Evolutionary conservation across 305 asterid genomes (phyloP).

Genomic region (Ilex paraguariensis): DNA sequence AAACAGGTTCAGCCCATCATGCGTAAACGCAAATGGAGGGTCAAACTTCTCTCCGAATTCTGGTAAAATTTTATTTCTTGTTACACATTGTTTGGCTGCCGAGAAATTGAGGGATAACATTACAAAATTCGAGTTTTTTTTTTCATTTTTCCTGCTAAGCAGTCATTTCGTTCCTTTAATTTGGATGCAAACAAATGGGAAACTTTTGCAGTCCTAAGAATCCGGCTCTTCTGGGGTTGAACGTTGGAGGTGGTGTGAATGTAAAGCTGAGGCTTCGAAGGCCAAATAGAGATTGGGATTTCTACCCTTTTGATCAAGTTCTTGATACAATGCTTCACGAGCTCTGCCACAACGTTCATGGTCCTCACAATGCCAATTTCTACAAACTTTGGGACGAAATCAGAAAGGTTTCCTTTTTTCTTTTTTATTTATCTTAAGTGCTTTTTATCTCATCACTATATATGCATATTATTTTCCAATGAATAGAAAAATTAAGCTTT

Average conservation of each 20-base stretch:
- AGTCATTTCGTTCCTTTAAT: neutral
- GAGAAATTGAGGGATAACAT: neutral
- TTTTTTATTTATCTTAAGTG: neutral
- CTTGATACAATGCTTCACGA: constrained; percentile 96
- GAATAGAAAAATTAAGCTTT: neutral
- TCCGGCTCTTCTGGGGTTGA: constrained; percentile 59
- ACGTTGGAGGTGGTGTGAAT: constrained; percentile 69
- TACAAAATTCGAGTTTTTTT: neutral
- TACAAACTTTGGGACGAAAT: constrained; percentile 95
- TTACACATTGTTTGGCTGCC: neutral
- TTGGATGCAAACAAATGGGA: neutral
- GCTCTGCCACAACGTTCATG: constrained; percentile 80
- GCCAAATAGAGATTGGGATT: constrained; percentile 62
- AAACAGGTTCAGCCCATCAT: constrained; percentile 93
- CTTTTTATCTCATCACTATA: neutral
- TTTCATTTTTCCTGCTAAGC: neutral
- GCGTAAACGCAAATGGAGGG: constrained; percentile 91
- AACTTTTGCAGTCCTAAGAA: constrained; percentile 60
- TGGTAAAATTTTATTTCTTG: constrained; percentile 33
- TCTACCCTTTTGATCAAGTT: constrained; percentile 63
- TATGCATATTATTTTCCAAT: neutral
- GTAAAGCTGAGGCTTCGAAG: constrained; percentile 87
- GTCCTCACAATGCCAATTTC: constrained; percentile 86
- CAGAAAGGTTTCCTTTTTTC: constrained; percentile 50
- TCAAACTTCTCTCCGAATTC: constrained; percentile 83